phyloP scores from a whole-genome alignment of 2,329 filamentous ascomycete genomes.

The Colletotrichum destructivum region DNA sequence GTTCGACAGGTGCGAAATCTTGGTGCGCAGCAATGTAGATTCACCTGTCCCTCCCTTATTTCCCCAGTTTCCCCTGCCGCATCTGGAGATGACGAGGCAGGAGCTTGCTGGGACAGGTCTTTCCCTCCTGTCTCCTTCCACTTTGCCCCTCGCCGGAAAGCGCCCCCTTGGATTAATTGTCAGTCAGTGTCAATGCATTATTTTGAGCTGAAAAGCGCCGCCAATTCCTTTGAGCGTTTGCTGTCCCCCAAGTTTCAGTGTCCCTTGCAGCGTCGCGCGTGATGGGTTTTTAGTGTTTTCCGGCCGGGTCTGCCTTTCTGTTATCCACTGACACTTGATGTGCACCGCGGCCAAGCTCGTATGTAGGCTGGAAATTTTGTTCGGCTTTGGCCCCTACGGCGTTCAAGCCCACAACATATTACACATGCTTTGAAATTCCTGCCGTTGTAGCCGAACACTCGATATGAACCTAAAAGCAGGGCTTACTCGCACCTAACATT shows the following conservation, averaged over 20 bases:
- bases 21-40: background rate
- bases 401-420: too few species aligned
- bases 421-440: too few species aligned
- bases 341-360: background rate
- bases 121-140: background rate
- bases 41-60: background rate
- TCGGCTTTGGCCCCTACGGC: background rate
- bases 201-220: background rate
- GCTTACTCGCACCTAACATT: too few species aligned
- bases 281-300: too few species aligned
- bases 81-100: slow-evolving; percentile 3
- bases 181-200: slow-evolving; percentile 14
- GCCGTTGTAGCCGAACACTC: too few species aligned
- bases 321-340: background rate
- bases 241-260: background rate
- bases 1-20: background rate
- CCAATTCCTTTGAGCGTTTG: too few species aligned
- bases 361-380: background rate
- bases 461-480: too few species aligned
- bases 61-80: background rate
- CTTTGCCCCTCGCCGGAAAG: background rate
- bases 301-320: too few species aligned
- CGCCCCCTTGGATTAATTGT: slow-evolving; percentile 18
- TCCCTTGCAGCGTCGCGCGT: background rate
- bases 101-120: background rate